phyloP scores from a whole-genome alignment of 192 early-diverging fungal genomes.

The Rhizophagus prolifer region DNA sequence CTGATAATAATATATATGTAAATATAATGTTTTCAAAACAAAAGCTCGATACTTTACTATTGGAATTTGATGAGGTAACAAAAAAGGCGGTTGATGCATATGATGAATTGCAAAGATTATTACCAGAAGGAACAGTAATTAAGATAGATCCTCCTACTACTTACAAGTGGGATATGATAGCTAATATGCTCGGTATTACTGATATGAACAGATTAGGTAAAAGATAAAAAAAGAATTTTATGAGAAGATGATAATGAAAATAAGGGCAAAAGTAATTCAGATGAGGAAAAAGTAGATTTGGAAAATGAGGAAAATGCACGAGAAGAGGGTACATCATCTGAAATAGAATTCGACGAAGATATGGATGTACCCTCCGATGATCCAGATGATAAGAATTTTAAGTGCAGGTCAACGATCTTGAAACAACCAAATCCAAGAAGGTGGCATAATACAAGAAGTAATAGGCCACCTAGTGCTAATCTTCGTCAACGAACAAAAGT shows the following conservation, averaged over 20 bases:
- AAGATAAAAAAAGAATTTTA: too few relatives aligned
- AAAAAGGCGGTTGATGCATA: background rate
- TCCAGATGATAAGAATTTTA: background rate
- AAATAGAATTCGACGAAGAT: background rate
- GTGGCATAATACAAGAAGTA: background rate
- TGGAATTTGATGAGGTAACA: background rate
- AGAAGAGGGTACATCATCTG: background rate
- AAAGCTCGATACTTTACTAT: background rate
- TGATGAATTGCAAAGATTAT: background rate
- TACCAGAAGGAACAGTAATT: background rate
- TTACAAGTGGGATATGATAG: background rate
- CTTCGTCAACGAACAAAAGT: background rate
- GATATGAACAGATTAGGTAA: background rate
- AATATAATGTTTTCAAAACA: background rate
- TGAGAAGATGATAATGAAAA: background rate
- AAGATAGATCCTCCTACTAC: background rate
- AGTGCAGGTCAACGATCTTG: background rate
- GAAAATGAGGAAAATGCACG: background rate
- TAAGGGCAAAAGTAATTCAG: background rate
- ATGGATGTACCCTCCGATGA: background rate
- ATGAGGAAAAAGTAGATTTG: background rate
- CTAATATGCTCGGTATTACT: background rate
- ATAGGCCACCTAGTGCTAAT: background rate
- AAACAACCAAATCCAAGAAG: background rate
- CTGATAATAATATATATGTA: background rate